Evolutionary conservation across 179 eudicot genomes (phyloP), one percentile per base, ranked within the genome.

Genomic region (Kewa caespitosa): DNA sequence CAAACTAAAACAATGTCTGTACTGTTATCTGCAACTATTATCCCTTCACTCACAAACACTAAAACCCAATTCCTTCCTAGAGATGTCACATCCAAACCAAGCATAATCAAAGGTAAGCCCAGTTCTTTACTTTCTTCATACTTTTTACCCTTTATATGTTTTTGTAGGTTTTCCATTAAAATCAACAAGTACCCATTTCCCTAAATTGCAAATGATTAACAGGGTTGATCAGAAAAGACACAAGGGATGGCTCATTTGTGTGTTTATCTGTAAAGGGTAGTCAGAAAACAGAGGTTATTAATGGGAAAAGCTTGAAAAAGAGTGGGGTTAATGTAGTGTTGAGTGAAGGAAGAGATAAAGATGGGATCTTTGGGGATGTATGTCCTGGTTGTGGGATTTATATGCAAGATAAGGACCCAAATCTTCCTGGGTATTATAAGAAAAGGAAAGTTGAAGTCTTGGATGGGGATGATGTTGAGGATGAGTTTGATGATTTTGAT

Each of bases 311-410:
- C 76, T 50, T 65, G 13, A 87, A 88, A 70, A 93, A 79, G 76
- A 75, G 79, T 31, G 80, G 69, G 78, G 70, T 74, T 60, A 89
- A 81, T 72, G 81, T 84, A 13, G 72, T 92, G 28, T 84, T 95
- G 57, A 92, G 99, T 74, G 99, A 92, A 73, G 99, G 99, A 50
- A 91, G 97, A 86, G 95, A 91, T 72, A 89, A 74, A 80, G 97
- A 95, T 82, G 93, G 91, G 77, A 83, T 67, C 42, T 62, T 70
- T 69, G 97, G 97, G 77, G 65, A 69, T 78, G 84, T 92, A 6
- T 92, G 99, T 74, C 97, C 99, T 42, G 99, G 99, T 62, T 95
- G 99, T 87, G 97, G 99, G 73, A 89, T 95, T 82, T 95, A 88
- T 86, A 95, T 93, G 97, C 98, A 94, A 85, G 97, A 91, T 83